Percentiles rank a stretch among this genome's conserved stretches.
phyloP scores from a whole-genome alignment of 148 eudicot species.

The Euryodendron excelsum region DNA sequence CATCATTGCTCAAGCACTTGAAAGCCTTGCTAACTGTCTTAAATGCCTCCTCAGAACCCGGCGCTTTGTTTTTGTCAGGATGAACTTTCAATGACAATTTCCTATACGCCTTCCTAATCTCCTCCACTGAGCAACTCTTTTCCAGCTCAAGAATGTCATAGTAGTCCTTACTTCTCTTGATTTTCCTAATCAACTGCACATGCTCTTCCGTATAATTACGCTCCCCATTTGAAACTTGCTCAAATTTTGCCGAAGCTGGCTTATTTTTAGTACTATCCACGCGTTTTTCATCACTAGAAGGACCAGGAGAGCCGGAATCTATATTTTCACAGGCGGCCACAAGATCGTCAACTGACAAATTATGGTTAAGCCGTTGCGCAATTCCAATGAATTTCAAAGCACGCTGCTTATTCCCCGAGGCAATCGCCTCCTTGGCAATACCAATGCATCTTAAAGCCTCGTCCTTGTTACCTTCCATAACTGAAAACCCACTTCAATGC shows the following conservation, averaged over 20 bases:
- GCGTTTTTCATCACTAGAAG: conserved; percentile 30
- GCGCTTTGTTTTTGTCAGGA: conserved; percentile 96
- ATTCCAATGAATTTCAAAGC: conserved; percentile 79
- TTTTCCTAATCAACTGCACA: conserved; percentile 67
- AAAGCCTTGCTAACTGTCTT: conserved; percentile 91
- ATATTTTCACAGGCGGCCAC: conserved; percentile 64
- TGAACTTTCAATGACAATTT: conserved; percentile 94
- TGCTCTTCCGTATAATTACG: conserved; percentile 70
- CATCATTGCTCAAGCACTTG: conserved; percentile 89
- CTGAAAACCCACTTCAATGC: conserved; percentile 13
- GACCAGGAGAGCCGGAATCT: conserved; percentile 41
- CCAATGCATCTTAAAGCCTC: conserved; percentile 78
- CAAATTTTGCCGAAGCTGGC: conserved; percentile 22
- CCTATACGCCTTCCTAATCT: conserved; percentile 87
- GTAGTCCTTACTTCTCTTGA: conserved; percentile 76
- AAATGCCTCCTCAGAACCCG: conserved; percentile 96
- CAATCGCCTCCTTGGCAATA: conserved; percentile 81
- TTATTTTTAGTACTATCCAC: conserved; percentile 25
- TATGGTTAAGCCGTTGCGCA: conserved; percentile 68
- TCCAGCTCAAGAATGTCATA: conserved; percentile 81
- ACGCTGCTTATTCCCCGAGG: conserved; percentile 63
- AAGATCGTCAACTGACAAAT: conserved; percentile 66
- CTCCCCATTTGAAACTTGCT: conserved; percentile 44
- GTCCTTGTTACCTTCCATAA: conserved; percentile 89
- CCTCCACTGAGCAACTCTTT: conserved; percentile 73